Evolutionary conservation across 2,329 filamentous ascomycete genomes (phyloP), one percentile per base, ranked within the genome.

Genomic region (Colletotrichum gigasporum): DNA sequence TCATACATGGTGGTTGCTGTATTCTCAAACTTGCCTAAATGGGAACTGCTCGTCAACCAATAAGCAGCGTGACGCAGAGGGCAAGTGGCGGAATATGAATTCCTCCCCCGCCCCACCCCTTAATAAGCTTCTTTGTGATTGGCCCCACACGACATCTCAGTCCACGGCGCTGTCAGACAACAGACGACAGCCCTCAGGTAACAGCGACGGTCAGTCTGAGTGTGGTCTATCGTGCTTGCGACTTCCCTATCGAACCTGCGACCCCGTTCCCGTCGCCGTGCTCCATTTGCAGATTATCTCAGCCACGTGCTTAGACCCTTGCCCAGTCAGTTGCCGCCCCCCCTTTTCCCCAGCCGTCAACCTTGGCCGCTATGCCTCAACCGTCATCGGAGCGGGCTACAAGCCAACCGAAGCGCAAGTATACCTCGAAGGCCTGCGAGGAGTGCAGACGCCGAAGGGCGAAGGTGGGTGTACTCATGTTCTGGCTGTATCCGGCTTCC

Each of bases 371-470:
- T 14, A 64, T 64, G 61, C 42, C 34, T 22, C 61, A 48, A 48
- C 14, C 34, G 55, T 61, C 56, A 6, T 35, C 56, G 48, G 61
- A 64, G 34, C 61, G 56, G 56, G 56, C 48, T 28, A 48, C 32
- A 35, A 30, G 34, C 42, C 56, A 54, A 37, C 61, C 56, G 57
- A 64, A 61, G 55, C 61, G 61, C 34, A 70, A 69, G 37, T 70
- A 70, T 42, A 68, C 66, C 10, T 54, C 65, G 3, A 72, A 72
- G 34, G 76, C 77, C 3, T 79, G 76, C 44, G 72, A 78, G 52
- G 72, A 74, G 65, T 79, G 76, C 56, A 75, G 76, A 5, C 72
- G 75, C 18, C 73, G 76, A 28, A 69, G 75, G 53, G 72, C 74
- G 20, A 78, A 78, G 72, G 76, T 76, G 12, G 32, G 52, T 54